Evolutionary conservation across 768 basidiomycete genomes (phyloP).

Genomic region (Boletus subparvulus): DNA sequence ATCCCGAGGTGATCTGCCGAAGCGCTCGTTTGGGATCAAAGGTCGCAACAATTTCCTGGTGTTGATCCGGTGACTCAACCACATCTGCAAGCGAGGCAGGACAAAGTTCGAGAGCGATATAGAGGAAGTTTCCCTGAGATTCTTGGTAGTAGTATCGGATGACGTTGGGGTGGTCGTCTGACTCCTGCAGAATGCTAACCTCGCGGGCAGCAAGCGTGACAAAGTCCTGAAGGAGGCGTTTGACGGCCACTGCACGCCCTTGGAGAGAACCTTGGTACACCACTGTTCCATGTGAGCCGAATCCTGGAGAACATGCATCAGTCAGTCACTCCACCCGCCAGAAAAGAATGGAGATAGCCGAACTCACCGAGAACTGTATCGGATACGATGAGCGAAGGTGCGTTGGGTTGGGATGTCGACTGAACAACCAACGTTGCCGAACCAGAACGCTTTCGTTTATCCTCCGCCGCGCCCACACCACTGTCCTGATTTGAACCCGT

Average conservation of each 20-base stretch:
- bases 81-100: slow-evolving; percentile 88
- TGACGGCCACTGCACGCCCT: slow-evolving; percentile 97
- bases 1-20: slow-evolving; percentile 80
- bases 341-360: neutral
- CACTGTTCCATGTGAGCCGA: slow-evolving; percentile 95
- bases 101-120: slow-evolving; percentile 95
- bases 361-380: slow-evolving; percentile 70
- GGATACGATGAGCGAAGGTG: slow-evolving; percentile 65
- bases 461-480: slow-evolving; percentile 21
- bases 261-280: slow-evolving; percentile 95
- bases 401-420: slow-evolving; percentile 17
- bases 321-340: neutral
- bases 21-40: slow-evolving; percentile 90
- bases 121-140: slow-evolving; percentile 88
- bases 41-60: slow-evolving; percentile 71
- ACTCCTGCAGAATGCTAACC: slow-evolving; percentile 91
- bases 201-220: slow-evolving; percentile 93
- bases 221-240: slow-evolving; percentile 92
- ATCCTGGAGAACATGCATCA: slow-evolving; percentile 51
- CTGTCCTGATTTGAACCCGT: slow-evolving; percentile 39
- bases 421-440: slow-evolving; percentile 26
- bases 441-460: slow-evolving; percentile 5
- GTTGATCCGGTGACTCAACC: slow-evolving; percentile 74
- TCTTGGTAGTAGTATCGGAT: slow-evolving; percentile 99
- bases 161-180: slow-evolving; percentile 98